These are phyloP conservation scores for Penicillium lagena DNA, from an alignment of 495 filamentous ascomycete species.

Conservation along the genomic window DNA sequence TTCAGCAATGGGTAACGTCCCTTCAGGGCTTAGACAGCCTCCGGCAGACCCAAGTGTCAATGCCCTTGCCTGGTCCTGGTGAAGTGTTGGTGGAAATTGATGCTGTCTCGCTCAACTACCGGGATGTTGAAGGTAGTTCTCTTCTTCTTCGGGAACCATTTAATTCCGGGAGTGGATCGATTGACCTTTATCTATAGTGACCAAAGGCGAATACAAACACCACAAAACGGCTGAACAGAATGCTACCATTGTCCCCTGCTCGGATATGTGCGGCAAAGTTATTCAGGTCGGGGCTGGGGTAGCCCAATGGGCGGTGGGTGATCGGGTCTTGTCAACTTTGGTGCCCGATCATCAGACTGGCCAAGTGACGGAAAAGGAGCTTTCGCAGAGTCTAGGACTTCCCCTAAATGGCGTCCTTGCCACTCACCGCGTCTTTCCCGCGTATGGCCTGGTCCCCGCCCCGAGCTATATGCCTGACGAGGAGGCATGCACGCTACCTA, in stretches of 20 bases:
- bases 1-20: slow-evolving; percentile 43
- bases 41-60: slow-evolving; percentile 30
- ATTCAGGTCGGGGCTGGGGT: slow-evolving; percentile 61
- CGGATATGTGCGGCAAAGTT: slow-evolving; percentile 71
- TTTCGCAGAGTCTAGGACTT: slow-evolving; percentile 56
- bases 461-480: slow-evolving; percentile 55
- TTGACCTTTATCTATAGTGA: too few species aligned
- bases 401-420: slow-evolving; percentile 60
- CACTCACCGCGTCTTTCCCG: slow-evolving; percentile 61
- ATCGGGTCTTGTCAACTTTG: slow-evolving; percentile 71
- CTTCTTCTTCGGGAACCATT: too few species aligned
- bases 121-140: slow-evolving; percentile 56
- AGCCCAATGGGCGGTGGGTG: slow-evolving; percentile 56
- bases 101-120: slow-evolving; percentile 52
- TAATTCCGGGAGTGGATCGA: too few species aligned
- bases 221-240: slow-evolving; percentile 35
- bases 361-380: slow-evolving; percentile 39
- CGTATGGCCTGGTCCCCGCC: slow-evolving; percentile 56
- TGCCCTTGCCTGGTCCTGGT: slow-evolving; percentile 32
- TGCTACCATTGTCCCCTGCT: slow-evolving; percentile 56
- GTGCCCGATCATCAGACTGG: slow-evolving; percentile 67
- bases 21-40: slow-evolving; percentile 48
- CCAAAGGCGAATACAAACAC: slow-evolving; percentile 52
- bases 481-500: slow-evolving; percentile 61
- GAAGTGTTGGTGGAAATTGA: slow-evolving; percentile 54